Conservation (phyloP, 2,329 filamentous ascomycete species). For the Botrytis hyacinthi region DNA sequence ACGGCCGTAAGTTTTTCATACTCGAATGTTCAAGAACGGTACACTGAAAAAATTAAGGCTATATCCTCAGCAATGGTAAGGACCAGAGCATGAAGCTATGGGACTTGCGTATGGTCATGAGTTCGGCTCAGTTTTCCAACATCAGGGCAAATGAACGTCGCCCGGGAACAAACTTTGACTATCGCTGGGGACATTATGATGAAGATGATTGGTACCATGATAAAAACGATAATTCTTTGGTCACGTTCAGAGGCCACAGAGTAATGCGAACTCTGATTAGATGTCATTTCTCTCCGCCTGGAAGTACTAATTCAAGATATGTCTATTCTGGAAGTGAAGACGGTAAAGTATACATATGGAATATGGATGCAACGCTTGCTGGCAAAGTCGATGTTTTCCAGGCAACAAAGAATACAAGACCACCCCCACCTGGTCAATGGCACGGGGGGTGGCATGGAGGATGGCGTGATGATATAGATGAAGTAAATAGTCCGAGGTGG, state of each 20-base stretch:
- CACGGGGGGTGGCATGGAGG: conserved; percentile 22
- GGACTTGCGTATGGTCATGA: conserved; percentile 89
- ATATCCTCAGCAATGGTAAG: conserved; percentile 91
- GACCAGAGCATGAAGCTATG: conserved; percentile 97
- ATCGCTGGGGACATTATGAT: conserved; percentile 66
- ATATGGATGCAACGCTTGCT: conserved; percentile 83
- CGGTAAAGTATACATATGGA: conserved; percentile 88
- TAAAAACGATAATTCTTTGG: conserved; percentile 83
- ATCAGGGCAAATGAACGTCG: conserved; percentile 57
- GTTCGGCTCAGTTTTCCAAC: conserved; percentile 59
- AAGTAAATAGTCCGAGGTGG: conserved; percentile 44
- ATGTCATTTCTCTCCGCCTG: conserved; percentile 89
- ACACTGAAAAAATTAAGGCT: conserved; percentile 43
- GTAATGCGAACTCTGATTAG: conserved; percentile 88
- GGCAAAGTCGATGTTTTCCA: conserved; percentile 73
- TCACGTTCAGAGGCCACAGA: conserved; percentile 88
- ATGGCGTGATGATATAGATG: conserved; percentile 33
- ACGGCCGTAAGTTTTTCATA: conserved; percentile 48
- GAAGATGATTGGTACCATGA: conserved; percentile 67
- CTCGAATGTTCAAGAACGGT: background rate
- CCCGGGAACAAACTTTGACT: conserved; percentile 64
- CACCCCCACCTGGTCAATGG: conserved; percentile 39
- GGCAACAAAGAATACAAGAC: conserved; percentile 63
- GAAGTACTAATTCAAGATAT: conserved; percentile 83
- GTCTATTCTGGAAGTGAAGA: conserved; percentile 91